Evolutionary conservation across 1,284 basidiomycete genomes (phyloP), one percentile per base, ranked within the genome.

Genomic region (Coriolopsis trogii): DNA sequence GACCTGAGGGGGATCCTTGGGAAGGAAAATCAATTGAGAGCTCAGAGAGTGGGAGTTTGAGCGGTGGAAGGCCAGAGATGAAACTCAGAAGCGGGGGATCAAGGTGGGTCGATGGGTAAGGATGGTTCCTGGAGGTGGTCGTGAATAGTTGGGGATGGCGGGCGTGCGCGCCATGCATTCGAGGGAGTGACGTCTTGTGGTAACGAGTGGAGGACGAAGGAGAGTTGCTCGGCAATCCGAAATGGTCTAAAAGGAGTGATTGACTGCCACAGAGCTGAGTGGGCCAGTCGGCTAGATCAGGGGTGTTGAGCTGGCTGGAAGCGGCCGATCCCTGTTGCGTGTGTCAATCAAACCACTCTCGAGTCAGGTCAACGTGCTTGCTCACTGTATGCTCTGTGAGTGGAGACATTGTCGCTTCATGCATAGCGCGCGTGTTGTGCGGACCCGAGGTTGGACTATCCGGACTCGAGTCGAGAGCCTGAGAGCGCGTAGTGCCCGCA

Each of bases 1-100:
- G n/a, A n/a, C n/a, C n/a, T n/a, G 41, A 42, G 34, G 42, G 26
- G 12, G 49, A 56, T 10, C 56, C 58, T 28, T 56, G 55, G 8
- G 46, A 40, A 8, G 46, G 42, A 9, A 49, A 54, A 8, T 43
- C 39, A 18, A 53, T 40, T 13, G 54, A 41, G n/a, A 57, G 45
- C 10, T 48, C 44, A 20, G 56, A 49, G 13, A 54, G 46, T 6
- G 62, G 60, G 7, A 62, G 47, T 16, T 54, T 52, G 6, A 65
- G 55, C 3, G 61, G 60, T 31, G 59, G 47, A 28, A 63, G 57
- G 16, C 56, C 55, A 24, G 60, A 53, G 6, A 54, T 41, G 31
- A 59, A 58, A 36, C 47, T 61, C 6, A 56, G 44, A 26, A 63
- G 60, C 7, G 60, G 63, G 4, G 54, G 51, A 31, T 63, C 60